These are phyloP conservation scores for Tilletia horrida DNA, from an alignment of 1,284 basidiomycete genomes.

Conservation along the genomic window DNA sequence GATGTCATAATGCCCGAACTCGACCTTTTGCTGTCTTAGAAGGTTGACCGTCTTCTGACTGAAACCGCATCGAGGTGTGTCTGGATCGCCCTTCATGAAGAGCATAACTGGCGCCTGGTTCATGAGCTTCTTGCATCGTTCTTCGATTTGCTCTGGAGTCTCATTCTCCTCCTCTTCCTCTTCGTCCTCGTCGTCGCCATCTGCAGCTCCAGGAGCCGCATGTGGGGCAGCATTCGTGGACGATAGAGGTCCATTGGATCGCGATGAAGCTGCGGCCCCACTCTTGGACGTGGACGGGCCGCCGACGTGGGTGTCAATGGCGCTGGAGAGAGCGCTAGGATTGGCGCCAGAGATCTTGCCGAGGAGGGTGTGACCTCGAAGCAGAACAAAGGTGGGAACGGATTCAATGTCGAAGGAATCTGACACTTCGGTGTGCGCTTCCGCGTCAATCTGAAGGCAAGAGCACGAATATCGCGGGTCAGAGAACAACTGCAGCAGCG, in stretches of 20 bases:
- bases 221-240: constrained; percentile 40
- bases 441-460: constrained; percentile 75
- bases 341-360: constrained; percentile 79
- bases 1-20: constrained; percentile 74
- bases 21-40: constrained; percentile 64
- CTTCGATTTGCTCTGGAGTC: constrained; percentile 66
- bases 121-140: constrained; percentile 68
- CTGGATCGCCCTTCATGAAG: constrained; percentile 96
- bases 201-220: constrained; percentile 40
- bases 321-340: constrained; percentile 66
- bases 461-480: background rate
- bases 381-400: constrained; percentile 80
- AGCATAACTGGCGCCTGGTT: constrained; percentile 68
- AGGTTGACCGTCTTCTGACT: constrained; percentile 69
- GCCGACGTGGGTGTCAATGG: constrained; percentile 61
- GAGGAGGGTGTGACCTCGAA: constrained; percentile 84
- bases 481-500: background rate
- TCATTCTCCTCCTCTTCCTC: constrained; percentile 56
- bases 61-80: constrained; percentile 70
- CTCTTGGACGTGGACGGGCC: constrained; percentile 30
- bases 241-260: constrained; percentile 32
- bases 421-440: constrained; percentile 78
- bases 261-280: constrained; percentile 13
- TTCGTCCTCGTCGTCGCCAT: constrained; percentile 29
- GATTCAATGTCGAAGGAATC: constrained; percentile 90